These are phyloP conservation scores for Sarocladium oryzae DNA, from an alignment of 2,329 filamentous ascomycete species.

Conservation along the genomic window DNA sequence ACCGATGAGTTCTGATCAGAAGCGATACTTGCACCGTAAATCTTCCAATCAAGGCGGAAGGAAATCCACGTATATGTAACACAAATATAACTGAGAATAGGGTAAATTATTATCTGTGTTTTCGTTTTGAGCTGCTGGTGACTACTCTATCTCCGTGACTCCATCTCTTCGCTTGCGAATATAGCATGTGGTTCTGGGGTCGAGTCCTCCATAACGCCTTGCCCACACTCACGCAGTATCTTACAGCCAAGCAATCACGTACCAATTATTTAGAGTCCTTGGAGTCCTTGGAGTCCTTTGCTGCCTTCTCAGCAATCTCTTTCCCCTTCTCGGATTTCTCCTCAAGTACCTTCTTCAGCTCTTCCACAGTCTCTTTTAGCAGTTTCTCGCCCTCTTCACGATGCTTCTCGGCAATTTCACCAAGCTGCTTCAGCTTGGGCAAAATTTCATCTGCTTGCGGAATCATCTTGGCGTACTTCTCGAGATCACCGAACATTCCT, in stretches of 20 bases:
- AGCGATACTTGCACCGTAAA: too few species aligned
- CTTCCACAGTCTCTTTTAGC: slow-evolving; percentile 60
- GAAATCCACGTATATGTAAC: too few species aligned
- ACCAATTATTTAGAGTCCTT: slow-evolving; percentile 28
- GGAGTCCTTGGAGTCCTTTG: slow-evolving; percentile 40
- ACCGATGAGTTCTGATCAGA: too few species aligned
- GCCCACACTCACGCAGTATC: neutral
- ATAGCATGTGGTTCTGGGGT: too few species aligned
- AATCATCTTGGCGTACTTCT: slow-evolving; percentile 59
- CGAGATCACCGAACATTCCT: slow-evolving; percentile 39
- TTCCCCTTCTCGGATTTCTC: slow-evolving; percentile 51
- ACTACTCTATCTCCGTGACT: too few species aligned
- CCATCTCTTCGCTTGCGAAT: too few species aligned
- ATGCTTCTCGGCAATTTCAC: slow-evolving; percentile 60
- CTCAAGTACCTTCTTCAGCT: slow-evolving; percentile 58
- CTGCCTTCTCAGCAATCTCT: slow-evolving; percentile 50
- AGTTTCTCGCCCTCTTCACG: slow-evolving; percentile 64
- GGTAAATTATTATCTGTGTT: too few species aligned
- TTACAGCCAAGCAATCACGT: too few species aligned
- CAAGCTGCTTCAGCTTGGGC: slow-evolving; percentile 58
- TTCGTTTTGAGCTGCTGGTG: too few species aligned
- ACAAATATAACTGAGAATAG: too few species aligned
- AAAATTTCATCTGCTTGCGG: slow-evolving; percentile 59
- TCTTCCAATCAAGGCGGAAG: too few species aligned
- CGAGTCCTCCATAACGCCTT: neutral